These are phyloP conservation scores for Buddleja alternifolia DNA, from an alignment of 257 asterid species.

Conservation along the genomic window DNA sequence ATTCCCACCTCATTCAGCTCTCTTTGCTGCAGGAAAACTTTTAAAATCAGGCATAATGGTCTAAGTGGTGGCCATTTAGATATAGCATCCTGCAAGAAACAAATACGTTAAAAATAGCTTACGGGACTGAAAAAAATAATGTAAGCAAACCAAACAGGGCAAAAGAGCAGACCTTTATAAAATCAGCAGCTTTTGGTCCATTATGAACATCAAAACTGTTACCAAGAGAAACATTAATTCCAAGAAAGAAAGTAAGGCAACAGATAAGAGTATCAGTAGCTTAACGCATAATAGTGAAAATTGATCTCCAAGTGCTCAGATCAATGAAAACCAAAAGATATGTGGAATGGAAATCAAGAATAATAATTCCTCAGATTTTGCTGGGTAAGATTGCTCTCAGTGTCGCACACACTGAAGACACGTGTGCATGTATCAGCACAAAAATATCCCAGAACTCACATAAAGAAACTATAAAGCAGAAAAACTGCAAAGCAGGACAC, in stretches of 20 bases:
- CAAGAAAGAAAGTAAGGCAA: conserved; percentile 5
- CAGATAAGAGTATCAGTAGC: not conserved
- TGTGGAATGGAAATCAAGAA: conserved; percentile 3
- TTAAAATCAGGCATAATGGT: conserved; percentile 88
- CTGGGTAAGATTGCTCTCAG: not conserved
- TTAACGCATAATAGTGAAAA: not conserved
- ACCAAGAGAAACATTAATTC: conserved; percentile 23
- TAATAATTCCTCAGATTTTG: not conserved
- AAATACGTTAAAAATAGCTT: not conserved
- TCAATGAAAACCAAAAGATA: not conserved
- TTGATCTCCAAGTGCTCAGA: conserved; percentile 5
- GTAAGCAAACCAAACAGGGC: conserved; percentile 18
- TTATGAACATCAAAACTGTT: conserved; percentile 88
- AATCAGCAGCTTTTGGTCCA: conserved; percentile 98
- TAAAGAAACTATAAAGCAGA: not conserved
- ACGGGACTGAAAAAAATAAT: not conserved
- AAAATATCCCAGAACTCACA: not conserved
- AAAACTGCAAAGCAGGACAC: not conserved
- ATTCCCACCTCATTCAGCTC: conserved; percentile 85
- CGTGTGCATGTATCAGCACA: not conserved
- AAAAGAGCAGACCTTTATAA: conserved; percentile 60
- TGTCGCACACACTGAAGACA: not conserved
- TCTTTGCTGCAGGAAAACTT: conserved; percentile 91
- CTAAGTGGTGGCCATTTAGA: conserved; percentile 83
- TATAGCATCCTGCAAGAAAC: conserved; percentile 64